These are phyloP conservation scores for Amoeboaphelidium protococcarum DNA, from an alignment of 371 early-diverging fungal genomes.

Conservation along the genomic window DNA sequence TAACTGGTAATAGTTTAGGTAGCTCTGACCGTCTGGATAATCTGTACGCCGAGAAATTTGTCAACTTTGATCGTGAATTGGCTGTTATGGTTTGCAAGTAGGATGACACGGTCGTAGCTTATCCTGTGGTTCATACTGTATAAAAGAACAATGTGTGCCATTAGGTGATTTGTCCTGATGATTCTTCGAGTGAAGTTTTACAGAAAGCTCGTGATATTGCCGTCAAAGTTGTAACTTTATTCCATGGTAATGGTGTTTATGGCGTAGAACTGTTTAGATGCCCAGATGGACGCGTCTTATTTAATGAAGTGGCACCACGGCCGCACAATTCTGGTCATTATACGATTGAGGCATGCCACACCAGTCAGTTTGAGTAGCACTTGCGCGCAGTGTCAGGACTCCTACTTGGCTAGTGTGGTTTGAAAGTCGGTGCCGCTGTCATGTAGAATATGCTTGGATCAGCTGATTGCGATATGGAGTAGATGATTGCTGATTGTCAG, in stretches of 20 bases:
- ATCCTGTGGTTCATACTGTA: conserved; percentile 82
- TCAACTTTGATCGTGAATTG: conserved; percentile 65
- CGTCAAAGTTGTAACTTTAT: conserved; percentile 40
- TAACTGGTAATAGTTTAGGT: conserved; percentile 17
- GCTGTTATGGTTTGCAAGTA: conserved; percentile 84
- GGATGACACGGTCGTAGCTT: conserved; percentile 47
- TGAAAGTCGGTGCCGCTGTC: conserved; percentile 66
- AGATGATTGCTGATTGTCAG: conserved; percentile 18
- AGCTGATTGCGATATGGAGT: conserved; percentile 17
- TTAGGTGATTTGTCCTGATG: conserved; percentile 80
- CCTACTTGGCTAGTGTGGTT: conserved; percentile 60
- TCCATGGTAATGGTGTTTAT: conserved; percentile 71
- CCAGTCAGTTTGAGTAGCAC: conserved; percentile 90
- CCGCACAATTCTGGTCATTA: conserved; percentile 96
- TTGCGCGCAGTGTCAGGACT: conserved; percentile 70
- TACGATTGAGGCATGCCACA: conserved; percentile 84
- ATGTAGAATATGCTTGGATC: conserved; percentile 84
- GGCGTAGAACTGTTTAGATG: conserved; percentile 89
- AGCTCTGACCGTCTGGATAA: no score
- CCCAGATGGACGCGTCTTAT: conserved; percentile 43
- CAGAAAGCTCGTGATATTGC: conserved; percentile 45
- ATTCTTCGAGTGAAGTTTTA: conserved; percentile 43
- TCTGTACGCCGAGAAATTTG: conserved; percentile 82
- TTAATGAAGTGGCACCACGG: conserved; percentile 92
- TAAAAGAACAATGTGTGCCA: conserved; percentile 84